Percentiles rank a stretch among this genome's conserved stretches.
Conservation (phyloP, 495 filamentous ascomycete species). For the Aspergillus biplanus region DNA sequence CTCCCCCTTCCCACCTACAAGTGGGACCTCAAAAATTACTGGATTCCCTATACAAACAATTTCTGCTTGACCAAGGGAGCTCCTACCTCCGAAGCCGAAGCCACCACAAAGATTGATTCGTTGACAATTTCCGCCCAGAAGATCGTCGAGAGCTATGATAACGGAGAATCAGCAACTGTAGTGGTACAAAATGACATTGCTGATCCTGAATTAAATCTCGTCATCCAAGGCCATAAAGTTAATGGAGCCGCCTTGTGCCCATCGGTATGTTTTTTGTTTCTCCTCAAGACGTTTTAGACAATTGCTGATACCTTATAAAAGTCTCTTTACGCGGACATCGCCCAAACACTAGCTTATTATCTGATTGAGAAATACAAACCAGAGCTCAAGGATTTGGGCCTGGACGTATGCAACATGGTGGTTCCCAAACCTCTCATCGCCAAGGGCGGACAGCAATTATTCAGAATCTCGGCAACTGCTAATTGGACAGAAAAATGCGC, state of each 20-base stretch:
- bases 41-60: conserved; percentile 73
- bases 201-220: conserved; percentile 59
- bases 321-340: conserved; percentile 78
- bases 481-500: conserved; percentile 37
- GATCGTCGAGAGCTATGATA: conserved; percentile 58
- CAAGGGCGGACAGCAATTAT: conserved; percentile 53
- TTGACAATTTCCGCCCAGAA: conserved; percentile 49
- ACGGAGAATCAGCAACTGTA: conserved; percentile 57
- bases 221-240: conserved; percentile 72
- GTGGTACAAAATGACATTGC: conserved; percentile 69
- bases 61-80: conserved; percentile 54
- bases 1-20: conserved; percentile 73
- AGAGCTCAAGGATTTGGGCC: conserved; percentile 19
- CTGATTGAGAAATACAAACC: conserved; percentile 59
- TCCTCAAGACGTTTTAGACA: conserved; percentile 4
- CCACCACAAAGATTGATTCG: conserved; percentile 40
- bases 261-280: conserved; percentile 42
- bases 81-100: conserved; percentile 29
- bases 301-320: conserved; percentile 26
- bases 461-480: conserved; percentile 43
- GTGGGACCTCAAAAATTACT: conserved; percentile 82
- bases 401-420: conserved; percentile 66
- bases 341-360: conserved; percentile 72
- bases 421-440: conserved; percentile 75
- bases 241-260: conserved; percentile 64